Evolutionary conservation across 2,329 filamentous ascomycete genomes (phyloP), one percentile per base, ranked within the genome.

Genomic region (Ophioceras dolichostomum): DNA sequence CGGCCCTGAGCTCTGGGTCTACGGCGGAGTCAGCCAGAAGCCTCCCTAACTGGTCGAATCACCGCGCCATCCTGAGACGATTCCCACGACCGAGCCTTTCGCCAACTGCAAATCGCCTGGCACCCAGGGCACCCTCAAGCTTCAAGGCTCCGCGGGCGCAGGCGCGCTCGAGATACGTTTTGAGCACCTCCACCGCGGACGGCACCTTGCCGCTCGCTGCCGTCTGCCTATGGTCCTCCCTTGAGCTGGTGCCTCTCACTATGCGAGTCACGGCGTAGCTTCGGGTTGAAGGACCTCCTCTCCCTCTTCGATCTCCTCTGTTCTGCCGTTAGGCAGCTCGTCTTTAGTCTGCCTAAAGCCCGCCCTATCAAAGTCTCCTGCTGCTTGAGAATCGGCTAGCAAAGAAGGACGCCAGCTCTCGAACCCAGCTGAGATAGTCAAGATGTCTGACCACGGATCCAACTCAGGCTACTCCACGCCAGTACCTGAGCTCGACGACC

Each of bases 11-110:
- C 79, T 79, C 72, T 85, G 87, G 87, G 87, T 93, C 78, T 89
- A 89, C 64, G 79, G 79, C 72, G 88, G 89, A 82, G 84, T 87
- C 70, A 85, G 91, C 72, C 91, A 87, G 71, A 89, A 94, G 68
- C 89, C 91, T 60, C 89, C 89, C 73, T 96, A 96, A 95, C 67
- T 89, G 62, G 70, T 14, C 26, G 24, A n/a, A n/a, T n/a, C n/a
- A n/a, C n/a, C n/a, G n/a, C n/a, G n/a, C n/a, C n/a, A n/a, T n/a
- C n/a, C n/a, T n/a, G n/a, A n/a, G n/a, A n/a, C n/a, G n/a, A n/a
- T n/a, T n/a, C n/a, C n/a, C n/a, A n/a, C n/a, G n/a, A n/a, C n/a
- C n/a, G n/a, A n/a, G n/a, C n/a, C n/a, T n/a, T n/a, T n/a, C n/a
- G n/a, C n/a, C n/a, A n/a, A n/a, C n/a, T n/a, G n/a, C n/a, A n/a